Conservation (phyloP, 768 basidiomycete species). For the Russula emetica region DNA sequence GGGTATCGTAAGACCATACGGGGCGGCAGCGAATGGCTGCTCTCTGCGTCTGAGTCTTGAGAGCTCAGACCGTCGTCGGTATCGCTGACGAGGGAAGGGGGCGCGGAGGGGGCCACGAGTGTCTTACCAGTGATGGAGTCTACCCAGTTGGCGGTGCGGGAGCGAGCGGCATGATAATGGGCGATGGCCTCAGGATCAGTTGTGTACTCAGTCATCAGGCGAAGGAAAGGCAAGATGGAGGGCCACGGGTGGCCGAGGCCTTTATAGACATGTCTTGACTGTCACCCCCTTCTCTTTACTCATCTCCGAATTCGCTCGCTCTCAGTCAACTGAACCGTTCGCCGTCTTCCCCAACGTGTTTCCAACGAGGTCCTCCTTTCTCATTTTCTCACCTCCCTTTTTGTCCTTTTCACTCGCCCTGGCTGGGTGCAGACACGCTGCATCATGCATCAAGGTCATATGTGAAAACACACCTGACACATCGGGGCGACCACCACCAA, state of each 20-base stretch:
- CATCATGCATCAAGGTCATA: not conserved
- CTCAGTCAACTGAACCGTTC: constrained; percentile 9
- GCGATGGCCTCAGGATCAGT: constrained; percentile 54
- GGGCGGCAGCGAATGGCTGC: constrained; percentile 52
- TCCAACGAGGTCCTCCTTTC: constrained; percentile 16
- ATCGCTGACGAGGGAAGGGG: constrained; percentile 30
- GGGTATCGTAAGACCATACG: constrained; percentile 67
- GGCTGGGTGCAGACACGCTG: not conserved
- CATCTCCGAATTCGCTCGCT: not conserved
- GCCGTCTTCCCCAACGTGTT: constrained; percentile 14
- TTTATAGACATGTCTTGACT: constrained; percentile 12
- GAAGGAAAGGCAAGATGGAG: constrained; percentile 24
- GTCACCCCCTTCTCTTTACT: not conserved
- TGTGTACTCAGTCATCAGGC: constrained; percentile 61
- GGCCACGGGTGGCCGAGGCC: constrained; percentile 20
- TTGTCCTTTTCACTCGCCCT: not conserved
- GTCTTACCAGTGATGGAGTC: constrained; percentile 35
- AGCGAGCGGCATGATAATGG: constrained; percentile 54
- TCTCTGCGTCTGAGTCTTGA: constrained; percentile 41
- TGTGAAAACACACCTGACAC: constrained; percentile 14
- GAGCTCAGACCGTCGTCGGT: constrained; percentile 36
- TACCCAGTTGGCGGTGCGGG: constrained; percentile 66
- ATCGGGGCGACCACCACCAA: not conserved
- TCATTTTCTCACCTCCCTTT: not conserved
- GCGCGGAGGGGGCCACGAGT: constrained; percentile 47